These are phyloP conservation scores for Coelastrella sp. DNA, from an alignment of 139 green algal species.

Conservation along the genomic window DNA sequence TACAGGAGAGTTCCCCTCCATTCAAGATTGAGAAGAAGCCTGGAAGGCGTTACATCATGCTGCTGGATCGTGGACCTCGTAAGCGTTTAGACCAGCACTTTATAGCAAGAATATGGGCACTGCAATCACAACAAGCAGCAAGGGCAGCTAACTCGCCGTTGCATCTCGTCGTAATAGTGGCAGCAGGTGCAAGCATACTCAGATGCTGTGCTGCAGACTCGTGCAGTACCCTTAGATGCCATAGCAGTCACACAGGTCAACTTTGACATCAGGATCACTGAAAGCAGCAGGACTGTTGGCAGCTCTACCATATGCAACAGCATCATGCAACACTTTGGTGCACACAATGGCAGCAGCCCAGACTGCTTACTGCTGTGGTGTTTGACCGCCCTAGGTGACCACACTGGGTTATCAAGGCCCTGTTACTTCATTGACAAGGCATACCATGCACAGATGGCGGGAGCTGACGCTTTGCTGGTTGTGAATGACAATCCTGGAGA, in stretches of 20 bases:
- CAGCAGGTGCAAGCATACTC: background rate
- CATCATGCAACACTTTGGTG: no score
- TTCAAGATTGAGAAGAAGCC: conserved; percentile 64
- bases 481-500: conserved; percentile 60
- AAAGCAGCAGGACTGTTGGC: no score
- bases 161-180: background rate
- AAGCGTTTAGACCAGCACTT: background rate
- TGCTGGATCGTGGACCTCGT: conserved; percentile 78
- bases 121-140: no score
- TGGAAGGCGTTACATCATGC: conserved; percentile 74
- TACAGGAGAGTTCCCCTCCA: conserved; percentile 51
- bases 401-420: conserved; percentile 41
- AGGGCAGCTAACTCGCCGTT: background rate
- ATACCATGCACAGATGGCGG: conserved; percentile 88
- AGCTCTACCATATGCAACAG: no score
- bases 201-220: no score
- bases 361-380: background rate
- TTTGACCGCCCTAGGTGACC: conserved; percentile 6
- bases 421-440: conserved; percentile 95
- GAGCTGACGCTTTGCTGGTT: conserved; percentile 81
- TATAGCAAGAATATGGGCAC: background rate
- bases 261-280: no score
- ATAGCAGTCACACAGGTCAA: no score
- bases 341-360: no score
- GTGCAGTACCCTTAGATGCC: no score